A percentile compares a stretch with the other conserved stretches of the same genome.
Conservation (phyloP, 1,139 yeast genomes). For the Hyphopichia fennica region DNA sequence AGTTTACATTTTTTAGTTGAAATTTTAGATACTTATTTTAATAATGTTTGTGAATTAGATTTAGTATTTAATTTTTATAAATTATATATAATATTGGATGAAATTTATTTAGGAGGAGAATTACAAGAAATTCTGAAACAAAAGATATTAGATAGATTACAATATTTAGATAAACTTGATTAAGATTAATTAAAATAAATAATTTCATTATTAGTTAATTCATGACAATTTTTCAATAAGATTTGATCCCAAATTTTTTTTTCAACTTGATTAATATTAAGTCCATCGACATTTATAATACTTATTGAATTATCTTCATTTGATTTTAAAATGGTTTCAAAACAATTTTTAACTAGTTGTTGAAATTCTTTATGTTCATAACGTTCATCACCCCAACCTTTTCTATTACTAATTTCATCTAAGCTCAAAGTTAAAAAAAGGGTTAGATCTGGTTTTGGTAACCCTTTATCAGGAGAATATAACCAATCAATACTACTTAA, state of each 20-base stretch:
- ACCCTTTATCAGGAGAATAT: slow-evolving; percentile 73
- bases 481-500: slow-evolving; percentile 72
- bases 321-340: slow-evolving; percentile 47
- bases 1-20: slow-evolving; percentile 88
- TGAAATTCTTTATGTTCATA: slow-evolving; percentile 82
- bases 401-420: slow-evolving; percentile 52
- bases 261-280: slow-evolving; percentile 58
- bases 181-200: slow-evolving; percentile 5
- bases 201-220: slow-evolving; percentile 14
- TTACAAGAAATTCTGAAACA: slow-evolving; percentile 70
- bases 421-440: slow-evolving; percentile 67
- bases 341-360: slow-evolving; percentile 59
- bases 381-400: slow-evolving; percentile 90
- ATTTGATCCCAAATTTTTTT: slow-evolving; percentile 29
- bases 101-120: slow-evolving; percentile 77
- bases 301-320: slow-evolving; percentile 34
- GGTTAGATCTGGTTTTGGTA: slow-evolving; percentile 84
- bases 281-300: slow-evolving; percentile 59
- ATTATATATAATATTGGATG: slow-evolving; percentile 70
- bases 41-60: slow-evolving; percentile 93
- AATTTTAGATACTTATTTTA: slow-evolving; percentile 78
- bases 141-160: slow-evolving; percentile 53
- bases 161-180: slow-evolving; percentile 47
- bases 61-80: slow-evolving; percentile 79
- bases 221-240: slow-evolving; percentile 11